Evolutionary conservation across 1,139 yeast genomes (phyloP).

Genomic region (Sugiyamaella grinbergsii): DNA sequence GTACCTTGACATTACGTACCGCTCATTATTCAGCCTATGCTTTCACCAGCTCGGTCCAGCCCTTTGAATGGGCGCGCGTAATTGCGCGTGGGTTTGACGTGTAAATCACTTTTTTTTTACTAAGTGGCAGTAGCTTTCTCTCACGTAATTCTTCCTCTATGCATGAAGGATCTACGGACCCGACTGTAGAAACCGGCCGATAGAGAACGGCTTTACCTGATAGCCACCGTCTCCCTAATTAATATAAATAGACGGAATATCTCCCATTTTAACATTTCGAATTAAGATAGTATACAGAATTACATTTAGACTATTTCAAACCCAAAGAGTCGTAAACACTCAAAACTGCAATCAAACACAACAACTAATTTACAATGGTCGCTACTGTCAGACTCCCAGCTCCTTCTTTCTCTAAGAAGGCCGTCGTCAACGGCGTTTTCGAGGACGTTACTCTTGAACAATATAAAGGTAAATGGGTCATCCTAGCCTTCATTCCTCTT

Average conservation of each 20-base stretch:
- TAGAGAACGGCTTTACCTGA: too few species aligned
- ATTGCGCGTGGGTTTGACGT: constrained; percentile 5
- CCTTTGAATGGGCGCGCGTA: constrained; percentile 6
- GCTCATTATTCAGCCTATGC: constrained; percentile 7
- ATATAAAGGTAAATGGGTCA: constrained; percentile 97
- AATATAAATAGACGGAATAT: constrained; percentile 15
- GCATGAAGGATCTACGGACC: not conserved
- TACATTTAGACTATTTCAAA: not conserved
- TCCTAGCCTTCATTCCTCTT: constrained; percentile 94
- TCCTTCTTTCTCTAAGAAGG: constrained; percentile 93
- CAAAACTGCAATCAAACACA: not conserved
- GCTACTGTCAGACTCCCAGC: constrained; percentile 93
- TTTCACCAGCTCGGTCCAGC: constrained; percentile 11
- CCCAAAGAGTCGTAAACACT: not conserved
- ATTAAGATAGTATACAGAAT: not conserved
- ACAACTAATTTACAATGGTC: constrained; percentile 55
- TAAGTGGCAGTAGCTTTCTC: constrained; percentile 4
- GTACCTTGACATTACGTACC: not conserved
- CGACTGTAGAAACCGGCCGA: not conserved
- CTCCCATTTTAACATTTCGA: constrained; percentile 2
- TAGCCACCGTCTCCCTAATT: not conserved
- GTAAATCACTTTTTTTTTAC: not conserved
- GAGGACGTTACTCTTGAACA: constrained; percentile 93
- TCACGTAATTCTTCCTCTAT: constrained; percentile 15
- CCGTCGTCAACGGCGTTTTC: constrained; percentile 93